A percentile compares a stretch with the other conserved stretches of the same genome.
Conservation (phyloP, 1,284 basidiomycete genomes). For the Boletellus dicymbophilus region DNA sequence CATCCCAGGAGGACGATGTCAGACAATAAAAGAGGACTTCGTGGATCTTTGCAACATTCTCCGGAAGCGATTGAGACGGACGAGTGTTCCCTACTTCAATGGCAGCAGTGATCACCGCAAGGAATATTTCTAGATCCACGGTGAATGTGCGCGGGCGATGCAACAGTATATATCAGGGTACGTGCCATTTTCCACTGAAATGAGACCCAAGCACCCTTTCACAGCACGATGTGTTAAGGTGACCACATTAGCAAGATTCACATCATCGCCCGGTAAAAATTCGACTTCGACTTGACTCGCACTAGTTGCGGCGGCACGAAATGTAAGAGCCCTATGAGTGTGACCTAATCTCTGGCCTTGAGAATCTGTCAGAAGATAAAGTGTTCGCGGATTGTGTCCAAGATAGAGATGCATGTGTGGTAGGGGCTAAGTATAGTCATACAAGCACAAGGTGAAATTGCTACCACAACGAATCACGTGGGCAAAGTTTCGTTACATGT, state of each 20-base stretch:
- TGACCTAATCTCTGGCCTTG: slow-evolving; percentile 62
- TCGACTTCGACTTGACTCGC: slow-evolving; percentile 77
- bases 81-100: slow-evolving; percentile 80
- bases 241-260: slow-evolving; percentile 65
- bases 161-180: slow-evolving; percentile 8
- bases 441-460: not conserved
- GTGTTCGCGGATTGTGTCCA: slow-evolving; percentile 59
- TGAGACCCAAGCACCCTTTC: slow-evolving; percentile 82
- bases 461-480: too few species aligned
- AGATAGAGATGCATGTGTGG: slow-evolving; percentile 71
- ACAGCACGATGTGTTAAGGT: slow-evolving; percentile 66
- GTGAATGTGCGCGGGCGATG: slow-evolving; percentile 7
- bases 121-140: slow-evolving; percentile 65
- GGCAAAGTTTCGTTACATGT: not conserved
- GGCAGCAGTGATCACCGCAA: slow-evolving; percentile 74
- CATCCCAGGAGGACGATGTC: slow-evolving; percentile 72
- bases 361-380: slow-evolving; percentile 71
- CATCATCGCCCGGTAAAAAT: slow-evolving; percentile 71
- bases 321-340: slow-evolving; percentile 65
- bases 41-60: slow-evolving; percentile 73
- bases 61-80: slow-evolving; percentile 55
- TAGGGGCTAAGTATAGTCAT: not conserved
- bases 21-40: slow-evolving; percentile 79
- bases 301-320: slow-evolving; percentile 61
- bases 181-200: slow-evolving; percentile 68